Evolutionary conservation across 768 basidiomycete species (phyloP).

Genomic region (Panaeolus papilionaceus): DNA sequence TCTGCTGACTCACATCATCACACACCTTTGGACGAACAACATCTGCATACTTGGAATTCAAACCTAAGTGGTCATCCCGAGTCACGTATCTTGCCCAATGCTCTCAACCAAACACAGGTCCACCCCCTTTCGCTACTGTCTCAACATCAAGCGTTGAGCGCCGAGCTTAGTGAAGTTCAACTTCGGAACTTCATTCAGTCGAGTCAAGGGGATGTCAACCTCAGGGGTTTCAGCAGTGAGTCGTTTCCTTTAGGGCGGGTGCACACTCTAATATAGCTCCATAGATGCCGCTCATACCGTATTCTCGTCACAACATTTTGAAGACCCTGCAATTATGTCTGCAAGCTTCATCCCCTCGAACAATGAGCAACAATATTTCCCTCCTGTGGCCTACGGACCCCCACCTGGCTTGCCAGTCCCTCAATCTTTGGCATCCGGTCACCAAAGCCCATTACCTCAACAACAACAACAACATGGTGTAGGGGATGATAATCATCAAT

Average conservation of each 20-base stretch:
- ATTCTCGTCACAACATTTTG: conserved; percentile 52
- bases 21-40: conserved; percentile 52
- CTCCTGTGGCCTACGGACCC: conserved; percentile 55
- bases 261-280: neutral
- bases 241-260: conserved; percentile 2
- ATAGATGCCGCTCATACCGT: conserved; percentile 27
- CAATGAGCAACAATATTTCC: conserved; percentile 35
- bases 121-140: conserved; percentile 44
- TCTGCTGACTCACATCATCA: conserved; percentile 59
- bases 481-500: conserved; percentile 41
- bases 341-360: conserved; percentile 61
- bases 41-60: conserved; percentile 39
- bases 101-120: conserved; percentile 50
- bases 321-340: conserved; percentile 84
- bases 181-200: conserved; percentile 78
- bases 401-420: conserved; percentile 70
- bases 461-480: conserved; percentile 25
- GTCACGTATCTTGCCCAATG: conserved; percentile 26
- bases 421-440: conserved; percentile 36
- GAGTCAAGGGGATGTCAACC: conserved; percentile 59
- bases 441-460: conserved; percentile 28
- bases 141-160: conserved; percentile 54
- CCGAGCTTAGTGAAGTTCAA: conserved; percentile 73
- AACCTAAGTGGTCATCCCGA: conserved; percentile 27
- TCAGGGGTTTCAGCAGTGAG: conserved; percentile 31